Percentiles rank a stretch among this genome's conserved stretches.
Conservation (phyloP, 1,284 basidiomycete species). For the Heterobasidion occidentale region DNA sequence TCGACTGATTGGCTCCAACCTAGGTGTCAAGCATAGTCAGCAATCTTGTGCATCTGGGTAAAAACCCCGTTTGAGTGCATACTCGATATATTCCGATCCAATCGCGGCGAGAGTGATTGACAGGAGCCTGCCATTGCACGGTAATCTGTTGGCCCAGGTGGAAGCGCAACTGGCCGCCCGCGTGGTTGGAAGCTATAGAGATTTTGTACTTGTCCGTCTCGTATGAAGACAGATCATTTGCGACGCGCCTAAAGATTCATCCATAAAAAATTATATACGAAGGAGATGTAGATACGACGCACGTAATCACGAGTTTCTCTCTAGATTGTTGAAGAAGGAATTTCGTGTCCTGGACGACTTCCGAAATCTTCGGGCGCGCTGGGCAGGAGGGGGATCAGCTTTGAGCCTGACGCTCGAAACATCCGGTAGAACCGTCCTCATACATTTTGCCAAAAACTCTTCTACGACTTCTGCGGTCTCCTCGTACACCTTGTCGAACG, state of each 20-base stretch:
- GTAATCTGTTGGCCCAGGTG: constrained; percentile 88
- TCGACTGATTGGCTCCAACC: constrained; percentile 83
- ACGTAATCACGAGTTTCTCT: constrained; percentile 87
- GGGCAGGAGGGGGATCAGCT: background rate
- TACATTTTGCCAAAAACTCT: constrained; percentile 87
- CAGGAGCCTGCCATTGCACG: constrained; percentile 84
- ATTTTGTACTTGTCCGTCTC: constrained; percentile 77
- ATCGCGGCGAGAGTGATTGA: constrained; percentile 85
- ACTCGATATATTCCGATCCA: constrained; percentile 95
- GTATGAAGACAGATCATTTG: constrained; percentile 72
- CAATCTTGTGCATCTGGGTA: background rate
- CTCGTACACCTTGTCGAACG: constrained; percentile 91
- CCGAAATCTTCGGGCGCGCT: constrained; percentile 61
- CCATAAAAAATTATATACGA: background rate
- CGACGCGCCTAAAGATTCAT: constrained; percentile 54
- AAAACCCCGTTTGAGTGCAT: constrained; percentile 12
- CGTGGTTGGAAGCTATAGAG: constrained; percentile 45
- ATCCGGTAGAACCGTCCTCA: constrained; percentile 18
- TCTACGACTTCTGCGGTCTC: constrained; percentile 88
- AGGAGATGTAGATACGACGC: constrained; percentile 19
- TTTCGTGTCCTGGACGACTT: constrained; percentile 89
- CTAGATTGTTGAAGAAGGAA: constrained; percentile 86
- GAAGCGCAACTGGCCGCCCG: constrained; percentile 53
- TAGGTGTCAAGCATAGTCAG: constrained; percentile 21
- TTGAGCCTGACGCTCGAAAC: background rate